Evolutionary conservation across 176 grass and related monocot species (phyloP), one percentile per base, ranked within the genome.

Genomic region (Avena sativa): DNA sequence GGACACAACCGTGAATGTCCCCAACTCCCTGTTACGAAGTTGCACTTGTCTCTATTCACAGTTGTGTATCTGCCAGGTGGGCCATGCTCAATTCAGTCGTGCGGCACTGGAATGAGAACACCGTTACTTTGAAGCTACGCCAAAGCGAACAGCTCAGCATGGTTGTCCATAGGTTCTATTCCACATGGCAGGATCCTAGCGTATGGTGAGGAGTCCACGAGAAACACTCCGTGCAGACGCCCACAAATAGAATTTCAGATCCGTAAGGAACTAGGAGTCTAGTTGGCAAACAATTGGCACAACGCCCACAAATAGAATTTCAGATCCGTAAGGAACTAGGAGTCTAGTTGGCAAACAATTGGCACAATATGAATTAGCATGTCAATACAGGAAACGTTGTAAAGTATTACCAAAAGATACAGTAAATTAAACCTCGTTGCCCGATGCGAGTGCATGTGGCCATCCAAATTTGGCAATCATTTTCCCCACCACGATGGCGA

Each of bases 261-360:
- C 21, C 9, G 48, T 52, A 75, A 75, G n/a, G 47, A 75, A 30
- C 47, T 52, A 76, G 43, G 43, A 74, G 73, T 76, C 48, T 52
- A 76, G 48, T 53, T 76, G 73, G 48, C 47, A 76, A 76, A 17
- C 30, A 53, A 76, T 53, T 76, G 23, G 73, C 25, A 76, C 48
- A 51, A 8, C 4, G 1, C 48, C 32, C 32, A 34, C 32, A 50
- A 51, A 75, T 52, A 52, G 23, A 48, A 76, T 28, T 76, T 52
- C 48, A 52, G 47, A 52, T 76, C 23, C 9, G 49, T 52, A 76
- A 76, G 21, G 48, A 76, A 30, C 47, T 53, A 76, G 44, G 43
- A 74, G 48, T 76, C 48, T 53, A 76, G 48, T 53, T 76, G 73
- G 48, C 48, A 76, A 76, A 19, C 30, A 53, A 76, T 53, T 76